Conservation (phyloP, 768 basidiomycete species). For the Rhodotorula paludigena region DNA sequence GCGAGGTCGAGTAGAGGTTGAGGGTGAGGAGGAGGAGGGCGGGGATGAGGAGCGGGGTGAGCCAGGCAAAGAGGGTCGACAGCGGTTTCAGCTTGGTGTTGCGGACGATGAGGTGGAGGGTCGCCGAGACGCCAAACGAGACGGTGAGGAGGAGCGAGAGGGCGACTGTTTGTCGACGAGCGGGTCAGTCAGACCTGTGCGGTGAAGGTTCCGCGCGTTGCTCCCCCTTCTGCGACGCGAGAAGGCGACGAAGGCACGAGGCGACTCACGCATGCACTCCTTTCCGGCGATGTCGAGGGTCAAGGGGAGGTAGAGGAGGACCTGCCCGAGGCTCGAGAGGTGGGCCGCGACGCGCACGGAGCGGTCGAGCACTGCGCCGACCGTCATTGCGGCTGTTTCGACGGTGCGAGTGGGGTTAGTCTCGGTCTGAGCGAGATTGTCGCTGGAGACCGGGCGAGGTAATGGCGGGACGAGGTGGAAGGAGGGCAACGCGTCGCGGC, state of each 20-base stretch:
- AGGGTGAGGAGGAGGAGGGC: constrained; percentile 41
- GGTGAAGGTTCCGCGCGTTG: too few relatives aligned
- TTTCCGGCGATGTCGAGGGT: constrained; percentile 44
- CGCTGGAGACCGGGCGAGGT: too few relatives aligned
- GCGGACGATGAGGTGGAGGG: constrained; percentile 26
- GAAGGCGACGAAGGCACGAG: neutral
- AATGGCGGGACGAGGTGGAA: too few relatives aligned
- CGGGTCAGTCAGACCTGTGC: neutral
- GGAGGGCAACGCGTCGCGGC: too few relatives aligned
- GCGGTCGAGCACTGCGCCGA: neutral
- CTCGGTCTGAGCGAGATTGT: too few relatives aligned
- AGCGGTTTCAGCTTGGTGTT: constrained; percentile 38
- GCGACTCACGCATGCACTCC: constrained; percentile 20
- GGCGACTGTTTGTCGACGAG: constrained; percentile 7
- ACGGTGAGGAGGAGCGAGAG: constrained; percentile 40
- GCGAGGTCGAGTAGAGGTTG: constrained; percentile 43
- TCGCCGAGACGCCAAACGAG: constrained; percentile 27
- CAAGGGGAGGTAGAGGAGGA: constrained; percentile 43
- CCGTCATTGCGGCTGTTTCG: neutral
- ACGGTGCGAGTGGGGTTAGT: neutral
- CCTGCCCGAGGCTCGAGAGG: constrained; percentile 20
- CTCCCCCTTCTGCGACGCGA: neutral
- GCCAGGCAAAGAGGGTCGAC: constrained; percentile 15
- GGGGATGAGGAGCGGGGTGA: constrained; percentile 39
- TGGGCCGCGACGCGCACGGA: constrained; percentile 1